These are phyloP conservation scores for Cystoisospora suis DNA, from an alignment of 169 alveolate genomes.

Conservation along the genomic window DNA sequence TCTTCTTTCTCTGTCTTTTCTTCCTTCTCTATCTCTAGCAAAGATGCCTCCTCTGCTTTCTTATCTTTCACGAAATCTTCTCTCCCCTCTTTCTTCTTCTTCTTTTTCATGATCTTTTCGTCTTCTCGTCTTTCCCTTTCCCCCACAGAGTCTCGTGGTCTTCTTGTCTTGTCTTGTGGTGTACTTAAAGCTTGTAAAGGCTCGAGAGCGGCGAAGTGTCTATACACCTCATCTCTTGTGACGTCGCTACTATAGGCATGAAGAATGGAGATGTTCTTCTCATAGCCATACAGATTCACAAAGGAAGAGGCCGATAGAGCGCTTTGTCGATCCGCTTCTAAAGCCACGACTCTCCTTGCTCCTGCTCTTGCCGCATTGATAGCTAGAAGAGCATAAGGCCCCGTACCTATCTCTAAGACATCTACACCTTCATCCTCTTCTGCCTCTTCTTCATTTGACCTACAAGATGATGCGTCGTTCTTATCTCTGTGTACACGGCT, in stretches of 20 bases:
- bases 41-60: neutral
- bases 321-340: constrained; percentile 52
- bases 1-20: neutral
- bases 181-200: neutral
- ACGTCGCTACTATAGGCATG: constrained; percentile 45
- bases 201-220: neutral
- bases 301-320: constrained; percentile 41
- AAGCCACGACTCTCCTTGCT: constrained; percentile 33
- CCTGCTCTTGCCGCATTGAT: constrained; percentile 66
- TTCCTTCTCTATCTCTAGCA: neutral
- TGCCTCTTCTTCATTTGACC: neutral
- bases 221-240: neutral
- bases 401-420: constrained; percentile 64
- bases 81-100: too few species aligned
- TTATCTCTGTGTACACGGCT: too few species aligned
- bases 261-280: neutral
- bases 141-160: neutral
- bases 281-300: constrained; percentile 25
- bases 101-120: neutral
- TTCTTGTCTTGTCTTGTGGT: neutral
- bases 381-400: constrained; percentile 61
- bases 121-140: neutral
- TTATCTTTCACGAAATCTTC: too few species aligned
- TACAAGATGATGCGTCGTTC: too few species aligned
- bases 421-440: neutral